A percentile compares a stretch with the other conserved stretches of the same genome.
Evolutionary conservation across 306 rosid species (phyloP).

Genomic region (Glycine soja): DNA sequence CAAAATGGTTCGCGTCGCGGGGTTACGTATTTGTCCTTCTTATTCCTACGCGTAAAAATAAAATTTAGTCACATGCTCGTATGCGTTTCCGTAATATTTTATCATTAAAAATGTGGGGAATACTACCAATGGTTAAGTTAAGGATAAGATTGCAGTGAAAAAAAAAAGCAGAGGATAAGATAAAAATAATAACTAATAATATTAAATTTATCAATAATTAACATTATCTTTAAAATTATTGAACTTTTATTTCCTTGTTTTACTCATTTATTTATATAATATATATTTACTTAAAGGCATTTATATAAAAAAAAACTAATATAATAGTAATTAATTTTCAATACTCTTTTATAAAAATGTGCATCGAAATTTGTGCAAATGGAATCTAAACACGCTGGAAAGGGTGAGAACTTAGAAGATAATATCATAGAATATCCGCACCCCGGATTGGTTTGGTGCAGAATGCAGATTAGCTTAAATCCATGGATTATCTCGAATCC

Average conservation of each 20-base stretch:
- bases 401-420: not conserved
- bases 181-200: too few species aligned
- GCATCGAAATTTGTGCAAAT: too few species aligned
- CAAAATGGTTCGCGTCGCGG: too few species aligned
- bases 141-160: not conserved
- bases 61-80: not conserved
- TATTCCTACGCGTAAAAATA: not conserved
- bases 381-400: not conserved
- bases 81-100: not conserved
- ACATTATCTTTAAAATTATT: not conserved
- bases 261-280: not conserved
- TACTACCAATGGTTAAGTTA: not conserved
- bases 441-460: not conserved
- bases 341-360: too few species aligned
- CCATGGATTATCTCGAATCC: not conserved
- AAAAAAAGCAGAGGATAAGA: not conserved
- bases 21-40: not conserved
- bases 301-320: too few species aligned
- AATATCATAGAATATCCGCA: not conserved
- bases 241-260: not conserved
- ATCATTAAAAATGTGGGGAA: not conserved
- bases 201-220: not conserved
- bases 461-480: not conserved
- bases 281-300: too few species aligned
- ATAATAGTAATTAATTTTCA: too few species aligned